These are phyloP conservation scores for Gonium pectorale DNA, from an alignment of 139 green algal species.

Conservation along the genomic window DNA sequence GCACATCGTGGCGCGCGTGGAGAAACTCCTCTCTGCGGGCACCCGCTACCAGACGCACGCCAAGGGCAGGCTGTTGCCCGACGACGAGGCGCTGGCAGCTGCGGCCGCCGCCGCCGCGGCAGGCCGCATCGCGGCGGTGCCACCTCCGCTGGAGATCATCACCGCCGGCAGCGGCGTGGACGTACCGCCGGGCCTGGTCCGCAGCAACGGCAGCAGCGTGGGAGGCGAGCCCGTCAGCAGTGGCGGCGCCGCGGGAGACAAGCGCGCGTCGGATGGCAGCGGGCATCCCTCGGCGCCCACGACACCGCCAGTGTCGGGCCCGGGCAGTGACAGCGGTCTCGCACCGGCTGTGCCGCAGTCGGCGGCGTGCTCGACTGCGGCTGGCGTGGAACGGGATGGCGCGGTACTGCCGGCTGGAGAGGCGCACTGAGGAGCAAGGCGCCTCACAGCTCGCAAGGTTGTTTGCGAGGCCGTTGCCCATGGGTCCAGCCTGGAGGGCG, in stretches of 20 bases:
- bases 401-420: too few species aligned
- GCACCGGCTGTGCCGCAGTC: too few species aligned
- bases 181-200: not conserved
- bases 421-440: too few species aligned
- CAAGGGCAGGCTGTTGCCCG: constrained; percentile 46
- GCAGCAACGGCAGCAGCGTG: not conserved
- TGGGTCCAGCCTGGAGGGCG: too few species aligned
- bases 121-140: not conserved
- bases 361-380: too few species aligned
- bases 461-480: too few species aligned
- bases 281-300: constrained; percentile 1
- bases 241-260: not conserved
- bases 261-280: not conserved
- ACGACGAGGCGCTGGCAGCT: constrained; percentile 44
- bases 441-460: too few species aligned
- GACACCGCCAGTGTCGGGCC: not conserved
- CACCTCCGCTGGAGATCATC: not conserved
- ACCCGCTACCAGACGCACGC: constrained; percentile 51
- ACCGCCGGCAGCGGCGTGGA: not conserved
- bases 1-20: constrained; percentile 92
- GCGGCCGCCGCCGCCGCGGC: not conserved
- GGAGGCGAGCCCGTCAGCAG: not conserved
- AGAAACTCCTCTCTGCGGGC: constrained; percentile 80
- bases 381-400: too few species aligned
- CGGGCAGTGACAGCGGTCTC: too few species aligned